Conservation (phyloP, 2,329 filamentous ascomycete genomes). For the Diaporthe sp. region DNA sequence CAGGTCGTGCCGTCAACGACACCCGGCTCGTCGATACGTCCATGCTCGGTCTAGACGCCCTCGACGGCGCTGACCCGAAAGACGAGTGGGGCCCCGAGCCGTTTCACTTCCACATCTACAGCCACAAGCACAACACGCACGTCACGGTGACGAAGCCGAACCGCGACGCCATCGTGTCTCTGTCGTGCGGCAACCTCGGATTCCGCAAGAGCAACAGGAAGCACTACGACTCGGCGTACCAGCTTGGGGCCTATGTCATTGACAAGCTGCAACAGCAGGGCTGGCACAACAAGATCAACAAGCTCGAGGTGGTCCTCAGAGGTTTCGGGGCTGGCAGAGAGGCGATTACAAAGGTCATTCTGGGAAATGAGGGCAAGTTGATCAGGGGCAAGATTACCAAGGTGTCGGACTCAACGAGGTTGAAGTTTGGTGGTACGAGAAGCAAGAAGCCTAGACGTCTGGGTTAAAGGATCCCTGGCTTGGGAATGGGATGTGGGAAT, state of each 20-base stretch:
- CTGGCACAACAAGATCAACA: constrained; percentile 80
- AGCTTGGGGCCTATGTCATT: constrained; percentile 86
- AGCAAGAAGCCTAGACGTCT: constrained; percentile 88
- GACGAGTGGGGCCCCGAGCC: constrained; percentile 66
- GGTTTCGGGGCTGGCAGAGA: constrained; percentile 92
- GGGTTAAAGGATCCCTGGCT: constrained; percentile 58
- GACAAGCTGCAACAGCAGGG: constrained; percentile 87
- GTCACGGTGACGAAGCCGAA: constrained; percentile 90
- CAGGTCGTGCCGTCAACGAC: constrained; percentile 41
- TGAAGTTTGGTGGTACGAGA: constrained; percentile 97
- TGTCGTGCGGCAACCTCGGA: constrained; percentile 90
- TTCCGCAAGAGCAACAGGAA: constrained; percentile 86
- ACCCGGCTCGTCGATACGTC: constrained; percentile 39
- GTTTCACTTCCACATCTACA: constrained; percentile 89
- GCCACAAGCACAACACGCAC: constrained; percentile 95
- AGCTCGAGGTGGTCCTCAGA: constrained; percentile 84
- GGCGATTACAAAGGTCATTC: constrained; percentile 88
- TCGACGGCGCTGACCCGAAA: constrained; percentile 43
- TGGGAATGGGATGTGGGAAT: neutral
- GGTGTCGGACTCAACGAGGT: constrained; percentile 86
- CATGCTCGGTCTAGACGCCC: neutral
- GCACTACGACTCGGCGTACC: constrained; percentile 92
- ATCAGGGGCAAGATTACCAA: constrained; percentile 82
- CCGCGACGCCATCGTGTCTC: constrained; percentile 81
- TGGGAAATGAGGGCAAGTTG: constrained; percentile 86